A percentile compares a stretch with the other conserved stretches of the same genome.
Conservation (phyloP, 306 rosid species). For the Ormosia semicastrata region DNA sequence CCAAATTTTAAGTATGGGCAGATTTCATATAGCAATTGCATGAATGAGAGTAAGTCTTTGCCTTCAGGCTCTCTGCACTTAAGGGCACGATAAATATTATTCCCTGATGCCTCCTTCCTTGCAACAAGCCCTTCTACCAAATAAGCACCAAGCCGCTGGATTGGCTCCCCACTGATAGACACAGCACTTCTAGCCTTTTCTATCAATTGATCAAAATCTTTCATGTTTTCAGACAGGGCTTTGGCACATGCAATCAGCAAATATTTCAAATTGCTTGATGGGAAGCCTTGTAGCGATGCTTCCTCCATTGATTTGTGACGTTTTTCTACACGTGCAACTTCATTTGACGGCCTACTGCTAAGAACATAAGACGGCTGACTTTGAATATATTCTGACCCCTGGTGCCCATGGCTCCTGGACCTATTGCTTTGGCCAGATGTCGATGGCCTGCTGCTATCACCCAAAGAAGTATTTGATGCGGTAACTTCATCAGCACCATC, state of each 20-base stretch:
- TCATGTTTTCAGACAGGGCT: slow-evolving; percentile 57
- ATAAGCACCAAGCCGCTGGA: slow-evolving; percentile 88
- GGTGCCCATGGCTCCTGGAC: slow-evolving; percentile 43
- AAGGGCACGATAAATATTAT: slow-evolving; percentile 65
- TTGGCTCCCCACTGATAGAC: slow-evolving; percentile 78
- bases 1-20: slow-evolving; percentile 90
- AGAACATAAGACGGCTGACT: slow-evolving; percentile 31
- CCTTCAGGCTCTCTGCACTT: slow-evolving; percentile 78
- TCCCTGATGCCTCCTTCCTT: slow-evolving; percentile 75
- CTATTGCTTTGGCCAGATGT: slow-evolving; percentile 37
- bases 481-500: slow-evolving; percentile 49
- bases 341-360: slow-evolving; percentile 34
- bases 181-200: slow-evolving; percentile 58
- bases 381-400: slow-evolving; percentile 24
- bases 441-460: slow-evolving; percentile 31
- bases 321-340: slow-evolving; percentile 42
- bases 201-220: slow-evolving; percentile 49
- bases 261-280: slow-evolving; percentile 48
- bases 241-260: slow-evolving; percentile 72
- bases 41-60: slow-evolving; percentile 68
- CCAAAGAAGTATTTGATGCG: slow-evolving; percentile 33
- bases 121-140: slow-evolving; percentile 88
- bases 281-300: slow-evolving; percentile 33
- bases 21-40: slow-evolving; percentile 73
- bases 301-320: slow-evolving; percentile 54